Evolutionary conservation across 192 early-diverging fungal species (phyloP), one percentile per base, ranked within the genome.

Genomic region (Linnemannia zychae): DNA sequence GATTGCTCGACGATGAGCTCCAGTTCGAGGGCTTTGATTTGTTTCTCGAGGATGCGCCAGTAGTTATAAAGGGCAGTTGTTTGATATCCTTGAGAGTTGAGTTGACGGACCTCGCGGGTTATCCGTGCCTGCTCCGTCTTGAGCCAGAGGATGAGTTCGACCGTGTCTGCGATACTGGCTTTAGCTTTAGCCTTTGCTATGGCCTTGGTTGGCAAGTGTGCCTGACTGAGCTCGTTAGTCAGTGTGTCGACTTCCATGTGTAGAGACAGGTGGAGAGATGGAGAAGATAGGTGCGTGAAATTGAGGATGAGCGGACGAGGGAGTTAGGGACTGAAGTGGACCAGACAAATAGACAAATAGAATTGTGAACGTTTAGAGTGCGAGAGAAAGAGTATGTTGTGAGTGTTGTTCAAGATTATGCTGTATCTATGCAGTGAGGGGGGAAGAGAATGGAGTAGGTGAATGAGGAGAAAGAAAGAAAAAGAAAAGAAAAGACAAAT

Each of bases 61-160:
- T 69, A 77, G 24, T 11, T 38, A 22, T 52, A 7, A 6, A 76
- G 46, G 17, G 74, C 44, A 12, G 37, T 33, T 0, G 63, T 66
- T 13, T 76, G 63, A 18, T 63, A 44, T 22, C 74, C 63, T n/a
- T 67, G 74, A 16, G 20, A 60, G 4, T 46, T 18, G 17, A 48
- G 60, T 12, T 28, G 28, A 60, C 46, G 38, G 63, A 76, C 66
- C 38, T 76, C 74, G 6, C 18, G 34, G 5, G 38, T 22, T 77
- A 70, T 70, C 31, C 76, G 76, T 36, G 40, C 33, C 48, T 77
- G 24, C 46, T 77, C 65, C 1, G 49, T 33, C n/a, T 28, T 69
- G 66, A 77, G 33, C 76, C 67, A 77, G 18, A 53, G n/a, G n/a
- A 70, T 77, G 28, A 77, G 48, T 7, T 76, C 74, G 40, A 65